These are phyloP conservation scores for Globisporangium heterothallicum DNA, from an alignment of 352 stramenopile species.

Conservation along the genomic window DNA sequence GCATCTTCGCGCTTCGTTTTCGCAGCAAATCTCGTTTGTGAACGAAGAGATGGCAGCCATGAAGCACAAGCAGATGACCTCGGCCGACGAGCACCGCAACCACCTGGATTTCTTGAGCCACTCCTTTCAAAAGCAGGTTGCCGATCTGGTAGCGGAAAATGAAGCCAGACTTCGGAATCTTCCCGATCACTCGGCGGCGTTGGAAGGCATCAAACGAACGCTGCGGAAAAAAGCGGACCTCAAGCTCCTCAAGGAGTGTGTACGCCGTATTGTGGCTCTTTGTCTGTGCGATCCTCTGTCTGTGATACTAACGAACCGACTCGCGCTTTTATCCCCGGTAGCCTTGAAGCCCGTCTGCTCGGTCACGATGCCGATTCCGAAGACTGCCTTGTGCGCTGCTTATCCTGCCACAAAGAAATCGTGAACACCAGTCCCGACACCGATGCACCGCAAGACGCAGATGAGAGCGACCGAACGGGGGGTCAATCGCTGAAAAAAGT, in stretches of 20 bases:
- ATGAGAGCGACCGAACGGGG: slow-evolving; percentile 9
- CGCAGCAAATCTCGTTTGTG: slow-evolving; percentile 30
- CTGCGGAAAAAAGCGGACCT: slow-evolving; percentile 55
- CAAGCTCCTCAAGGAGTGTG: slow-evolving; percentile 60
- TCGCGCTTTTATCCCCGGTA: slow-evolving; percentile 6
- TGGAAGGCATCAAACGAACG: slow-evolving; percentile 39
- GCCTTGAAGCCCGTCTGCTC: slow-evolving; percentile 46
- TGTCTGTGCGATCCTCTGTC: background rate
- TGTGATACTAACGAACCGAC: too few relatives aligned
- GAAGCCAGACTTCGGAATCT: slow-evolving; percentile 36
- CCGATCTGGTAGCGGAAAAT: slow-evolving; percentile 24
- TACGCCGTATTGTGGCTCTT: background rate
- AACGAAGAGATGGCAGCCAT: slow-evolving; percentile 24
- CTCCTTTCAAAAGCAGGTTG: slow-evolving; percentile 23
- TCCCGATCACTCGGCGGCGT: slow-evolving; percentile 32
- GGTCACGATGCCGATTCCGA: slow-evolving; percentile 43
- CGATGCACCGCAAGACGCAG: slow-evolving; percentile 17
- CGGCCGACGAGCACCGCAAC: slow-evolving; percentile 26
- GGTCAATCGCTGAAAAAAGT: slow-evolving; percentile 29
- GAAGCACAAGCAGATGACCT: slow-evolving; percentile 22
- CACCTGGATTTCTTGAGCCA: slow-evolving; percentile 24
- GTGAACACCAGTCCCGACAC: slow-evolving; percentile 16
- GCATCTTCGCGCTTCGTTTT: slow-evolving; percentile 21
- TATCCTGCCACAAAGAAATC: slow-evolving; percentile 71
- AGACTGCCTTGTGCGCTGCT: slow-evolving; percentile 61